Evolutionary conservation across 1,284 basidiomycete genomes (phyloP).

Genomic region (Gyrodon tennesseensis): DNA sequence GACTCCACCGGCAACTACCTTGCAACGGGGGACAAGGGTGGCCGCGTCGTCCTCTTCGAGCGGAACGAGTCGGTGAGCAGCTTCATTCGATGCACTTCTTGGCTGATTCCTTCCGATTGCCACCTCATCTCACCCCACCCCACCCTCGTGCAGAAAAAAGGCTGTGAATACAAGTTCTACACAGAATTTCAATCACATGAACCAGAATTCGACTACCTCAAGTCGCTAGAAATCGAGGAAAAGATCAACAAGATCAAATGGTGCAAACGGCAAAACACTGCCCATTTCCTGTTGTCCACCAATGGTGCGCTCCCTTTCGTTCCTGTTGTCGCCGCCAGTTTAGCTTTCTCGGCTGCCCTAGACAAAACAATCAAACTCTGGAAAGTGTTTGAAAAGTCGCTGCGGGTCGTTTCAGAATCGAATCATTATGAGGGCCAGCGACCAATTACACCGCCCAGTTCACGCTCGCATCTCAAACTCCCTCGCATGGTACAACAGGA

Average conservation of each 20-base stretch:
- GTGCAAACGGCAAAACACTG: slow-evolving; percentile 97
- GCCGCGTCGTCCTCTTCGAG: slow-evolving; percentile 98
- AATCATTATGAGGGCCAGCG: slow-evolving; percentile 85
- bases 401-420: slow-evolving; percentile 96
- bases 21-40: slow-evolving; percentile 99
- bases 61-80: slow-evolving; percentile 90
- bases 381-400: slow-evolving; percentile 99
- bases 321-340: slow-evolving; percentile 1
- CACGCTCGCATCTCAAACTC: slow-evolving; percentile 65
- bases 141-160: slow-evolving; percentile 77
- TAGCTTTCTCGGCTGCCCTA: slow-evolving; percentile 42
- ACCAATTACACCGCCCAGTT: slow-evolving; percentile 60
- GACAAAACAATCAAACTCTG: slow-evolving; percentile 99
- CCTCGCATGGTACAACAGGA: slow-evolving; percentile 94
- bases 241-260: slow-evolving; percentile 99
- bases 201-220: slow-evolving; percentile 99
- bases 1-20: slow-evolving; percentile 99
- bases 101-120: slow-evolving; percentile 42
- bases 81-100: slow-evolving; percentile 19
- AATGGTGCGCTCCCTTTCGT: slow-evolving; percentile 65
- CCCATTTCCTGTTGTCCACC: slow-evolving; percentile 96
- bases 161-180: slow-evolving; percentile 99
- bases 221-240: slow-evolving; percentile 99
- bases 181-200: slow-evolving; percentile 99
- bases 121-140: slow-evolving; percentile 23